These are phyloP conservation scores for Agrostemma githago DNA, from an alignment of 148 eudicot species.

Conservation along the genomic window DNA sequence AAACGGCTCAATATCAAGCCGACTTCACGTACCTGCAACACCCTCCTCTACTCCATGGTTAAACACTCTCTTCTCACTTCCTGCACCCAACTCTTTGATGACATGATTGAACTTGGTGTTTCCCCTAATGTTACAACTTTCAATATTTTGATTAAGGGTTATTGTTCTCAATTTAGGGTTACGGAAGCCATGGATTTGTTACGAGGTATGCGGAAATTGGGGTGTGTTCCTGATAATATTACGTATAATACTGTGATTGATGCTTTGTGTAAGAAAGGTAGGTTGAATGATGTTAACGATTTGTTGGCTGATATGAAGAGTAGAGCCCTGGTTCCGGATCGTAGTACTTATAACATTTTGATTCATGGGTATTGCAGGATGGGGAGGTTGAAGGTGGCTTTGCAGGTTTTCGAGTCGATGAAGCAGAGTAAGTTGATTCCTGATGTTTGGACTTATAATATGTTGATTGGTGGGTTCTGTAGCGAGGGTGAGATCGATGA, in stretches of 20 bases:
- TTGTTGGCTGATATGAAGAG: conserved; percentile 67
- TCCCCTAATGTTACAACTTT: conserved; percentile 47
- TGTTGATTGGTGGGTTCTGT: conserved; percentile 47
- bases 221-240: conserved; percentile 55
- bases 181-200: conserved; percentile 55
- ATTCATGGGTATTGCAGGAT: conserved; percentile 72
- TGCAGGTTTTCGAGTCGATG: conserved; percentile 61
- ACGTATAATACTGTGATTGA: conserved; percentile 66
- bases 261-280: too few species aligned
- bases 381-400: conserved; percentile 72
- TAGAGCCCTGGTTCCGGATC: conserved; percentile 47
- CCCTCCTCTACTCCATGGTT: conserved; percentile 52
- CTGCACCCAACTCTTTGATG: conserved; percentile 45
- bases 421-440: conserved; percentile 47
- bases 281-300: conserved; percentile 33
- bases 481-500: conserved; percentile 56
- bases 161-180: conserved; percentile 49
- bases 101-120: conserved; percentile 43
- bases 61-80: conserved; percentile 41
- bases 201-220: conserved; percentile 38
- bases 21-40: conserved; percentile 51
- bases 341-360: conserved; percentile 67
- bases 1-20: conserved; percentile 43
- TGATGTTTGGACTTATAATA: conserved; percentile 36
- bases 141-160: conserved; percentile 66